Evolutionary conservation across 768 basidiomycete species (phyloP).

Genomic region (Macrolepiota dolichaula): DNA sequence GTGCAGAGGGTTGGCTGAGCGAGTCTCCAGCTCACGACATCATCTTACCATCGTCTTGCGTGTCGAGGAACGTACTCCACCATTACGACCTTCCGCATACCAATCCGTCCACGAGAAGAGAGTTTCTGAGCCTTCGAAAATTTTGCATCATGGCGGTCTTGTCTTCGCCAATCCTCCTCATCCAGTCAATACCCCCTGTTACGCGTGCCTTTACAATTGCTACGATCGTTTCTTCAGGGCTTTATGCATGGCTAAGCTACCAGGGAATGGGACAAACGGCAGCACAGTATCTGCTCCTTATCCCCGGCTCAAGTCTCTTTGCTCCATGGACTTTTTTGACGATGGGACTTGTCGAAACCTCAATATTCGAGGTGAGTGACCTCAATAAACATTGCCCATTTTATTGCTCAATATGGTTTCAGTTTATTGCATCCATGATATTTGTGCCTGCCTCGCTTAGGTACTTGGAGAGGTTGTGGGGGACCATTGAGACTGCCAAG

Average conservation of each 20-base stretch:
- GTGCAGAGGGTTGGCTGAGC: neutral
- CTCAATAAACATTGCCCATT: slow-evolving; percentile 6
- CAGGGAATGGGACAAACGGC: slow-evolving; percentile 33
- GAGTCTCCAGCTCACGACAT: slow-evolving; percentile 4
- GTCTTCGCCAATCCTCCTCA: slow-evolving; percentile 64
- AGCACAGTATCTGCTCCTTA: slow-evolving; percentile 69
- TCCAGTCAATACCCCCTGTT: slow-evolving; percentile 73
- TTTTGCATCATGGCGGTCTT: slow-evolving; percentile 64
- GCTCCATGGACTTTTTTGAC: slow-evolving; percentile 95
- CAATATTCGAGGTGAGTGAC: slow-evolving; percentile 72
- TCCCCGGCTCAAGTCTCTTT: slow-evolving; percentile 79
- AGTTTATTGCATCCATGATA: slow-evolving; percentile 78
- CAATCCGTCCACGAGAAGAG: neutral
- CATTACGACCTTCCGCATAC: neutral
- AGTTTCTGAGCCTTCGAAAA: slow-evolving; percentile 9
- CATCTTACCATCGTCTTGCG: neutral
- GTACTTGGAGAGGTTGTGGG: slow-evolving; percentile 96
- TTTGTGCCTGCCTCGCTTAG: slow-evolving; percentile 79
- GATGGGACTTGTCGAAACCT: slow-evolving; percentile 82
- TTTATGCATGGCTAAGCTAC: slow-evolving; percentile 68
- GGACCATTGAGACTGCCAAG: slow-evolving; percentile 77
- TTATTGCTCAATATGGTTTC: slow-evolving; percentile 9
- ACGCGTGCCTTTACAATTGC: slow-evolving; percentile 69
- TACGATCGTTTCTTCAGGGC: slow-evolving; percentile 53
- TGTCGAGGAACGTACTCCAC: neutral